Percentiles rank a stretch among this genome's conserved stretches.
Evolutionary conservation across 2,329 filamentous ascomycete genomes (phyloP).

Genomic region (Venturia carpophila): DNA sequence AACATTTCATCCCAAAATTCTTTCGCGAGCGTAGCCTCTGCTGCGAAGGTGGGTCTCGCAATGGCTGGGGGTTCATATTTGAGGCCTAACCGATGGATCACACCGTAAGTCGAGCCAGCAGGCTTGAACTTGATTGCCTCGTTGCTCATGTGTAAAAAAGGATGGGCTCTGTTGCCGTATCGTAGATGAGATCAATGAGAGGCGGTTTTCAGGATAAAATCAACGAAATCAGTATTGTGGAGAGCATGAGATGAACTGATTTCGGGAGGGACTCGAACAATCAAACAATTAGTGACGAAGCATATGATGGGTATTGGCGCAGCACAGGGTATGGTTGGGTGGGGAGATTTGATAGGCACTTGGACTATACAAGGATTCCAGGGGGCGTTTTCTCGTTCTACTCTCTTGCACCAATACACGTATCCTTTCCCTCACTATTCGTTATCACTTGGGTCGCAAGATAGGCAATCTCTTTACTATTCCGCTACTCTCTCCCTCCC

Average conservation of each 20-base stretch:
- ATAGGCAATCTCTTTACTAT: too few relatives aligned
- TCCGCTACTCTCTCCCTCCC: too few relatives aligned
- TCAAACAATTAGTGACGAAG: neutral
- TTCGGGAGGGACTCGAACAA: neutral
- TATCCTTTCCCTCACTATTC: too few relatives aligned
- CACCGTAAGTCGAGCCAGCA: neutral
- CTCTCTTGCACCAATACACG: too few relatives aligned
- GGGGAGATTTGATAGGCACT: neutral
- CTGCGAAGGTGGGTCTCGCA: neutral
- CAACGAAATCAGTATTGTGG: too few relatives aligned
- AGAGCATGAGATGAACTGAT: neutral
- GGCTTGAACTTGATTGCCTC: neutral
- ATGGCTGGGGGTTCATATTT: neutral
- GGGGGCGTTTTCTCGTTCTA: neutral
- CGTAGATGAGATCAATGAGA: neutral
- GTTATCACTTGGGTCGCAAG: too few relatives aligned
- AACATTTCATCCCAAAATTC: constrained; percentile 7
- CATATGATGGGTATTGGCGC: neutral
- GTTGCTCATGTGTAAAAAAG: neutral
- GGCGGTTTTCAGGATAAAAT: too few relatives aligned
- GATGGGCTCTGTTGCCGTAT: neutral
- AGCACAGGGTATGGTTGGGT: neutral
- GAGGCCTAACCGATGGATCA: constrained; percentile 2
- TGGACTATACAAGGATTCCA: neutral
- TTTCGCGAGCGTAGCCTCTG: neutral